Base-by-base conservation (phyloP, 2,329 filamentous ascomycete genomes). In the Alternaria burnsii region DNA sequence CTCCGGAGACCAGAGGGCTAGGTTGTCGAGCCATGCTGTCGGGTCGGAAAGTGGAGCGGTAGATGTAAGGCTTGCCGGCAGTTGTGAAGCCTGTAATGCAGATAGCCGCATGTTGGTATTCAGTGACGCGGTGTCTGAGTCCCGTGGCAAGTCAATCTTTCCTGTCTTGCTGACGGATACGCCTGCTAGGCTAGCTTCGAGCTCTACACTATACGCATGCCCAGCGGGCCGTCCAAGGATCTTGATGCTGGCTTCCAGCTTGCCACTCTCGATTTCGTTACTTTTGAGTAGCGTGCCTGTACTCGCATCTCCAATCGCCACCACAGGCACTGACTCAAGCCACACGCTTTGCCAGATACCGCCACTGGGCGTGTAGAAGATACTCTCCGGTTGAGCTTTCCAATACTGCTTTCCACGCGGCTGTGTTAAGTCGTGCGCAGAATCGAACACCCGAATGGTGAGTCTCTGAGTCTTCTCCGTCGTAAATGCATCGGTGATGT, bases 391-490 rank as follows among this genome's bases (percentile, higher is more conserved):
- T 72, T 87, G 81, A 1, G 85, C 84, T 4, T 81, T 83, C 87
- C 87, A 89, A 69, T 88, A 88, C 74, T 91, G 89, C 73, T 91
- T 91, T 0, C 89, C 89, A 32, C 89, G 82, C 1, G 87, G 89
- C 72, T 91, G 88, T 0, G 85, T 84, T 8, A 90, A 77, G 61
- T 91, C 88, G 60, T 84, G 85, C 0, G 88, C 86, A 0, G 88
- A 90, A 73, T 91, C 88, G 40, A 84, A 85, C 0, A 89, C 85
- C 3, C 88, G 82, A 4, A 90, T 55, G 0, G 85, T 87, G 5
- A 91, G 70, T 20, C 68, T 57, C n/a, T 72, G 63, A 3, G 62
- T 56, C 6, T 47, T 51, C 9, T 66, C 65, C 3, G 40, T 42
- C 12, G 36, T 60, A 36, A 78, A 74, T 70, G 68, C 63, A 70